Percentiles rank a stretch among this genome's conserved stretches.
Evolutionary conservation across 768 basidiomycete genomes (phyloP).

Genomic region (Xerocomus brunneocitrinus): DNA sequence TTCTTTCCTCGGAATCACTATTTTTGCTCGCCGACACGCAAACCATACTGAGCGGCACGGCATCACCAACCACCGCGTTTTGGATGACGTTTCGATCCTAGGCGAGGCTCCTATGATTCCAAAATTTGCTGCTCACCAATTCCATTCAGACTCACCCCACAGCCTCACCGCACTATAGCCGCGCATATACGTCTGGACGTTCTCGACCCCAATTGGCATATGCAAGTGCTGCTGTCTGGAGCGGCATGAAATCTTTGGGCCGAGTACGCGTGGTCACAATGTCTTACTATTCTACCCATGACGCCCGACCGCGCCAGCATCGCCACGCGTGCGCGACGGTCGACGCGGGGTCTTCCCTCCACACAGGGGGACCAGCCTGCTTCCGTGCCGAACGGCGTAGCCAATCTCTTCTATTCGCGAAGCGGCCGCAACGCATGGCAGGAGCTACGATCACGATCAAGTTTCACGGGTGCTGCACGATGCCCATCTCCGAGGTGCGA

Average conservation of each 20-base stretch:
- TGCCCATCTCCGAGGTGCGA: slow-evolving; percentile 9
- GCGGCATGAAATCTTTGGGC: not conserved
- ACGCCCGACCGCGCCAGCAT: not conserved
- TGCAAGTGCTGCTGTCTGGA: slow-evolving; percentile 33
- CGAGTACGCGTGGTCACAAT: too few relatives aligned
- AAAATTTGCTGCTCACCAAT: slow-evolving; percentile 29
- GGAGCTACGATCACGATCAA: slow-evolving; percentile 3
- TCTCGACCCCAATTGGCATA: slow-evolving; percentile 22
- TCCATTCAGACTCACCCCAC: not conserved
- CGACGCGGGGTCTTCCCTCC: slow-evolving; percentile 15
- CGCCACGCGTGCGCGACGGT: not conserved
- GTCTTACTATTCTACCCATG: slow-evolving; percentile 23
- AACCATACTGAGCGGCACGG: not conserved
- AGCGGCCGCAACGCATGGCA: slow-evolving; percentile 34
- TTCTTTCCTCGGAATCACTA: not conserved
- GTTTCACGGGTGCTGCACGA: not conserved
- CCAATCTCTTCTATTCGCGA: slow-evolving; percentile 46
- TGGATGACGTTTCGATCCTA: not conserved
- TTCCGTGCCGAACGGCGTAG: slow-evolving; percentile 18
- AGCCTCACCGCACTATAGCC: slow-evolving; percentile 12
- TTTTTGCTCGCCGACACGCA: not conserved
- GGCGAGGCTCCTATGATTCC: slow-evolving; percentile 42
- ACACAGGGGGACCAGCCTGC: slow-evolving; percentile 16
- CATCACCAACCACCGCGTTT: not conserved
- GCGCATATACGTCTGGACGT: slow-evolving; percentile 18